A percentile compares a stretch with the other conserved stretches of the same genome.
Conservation (phyloP, 1,284 basidiomycete species). For the Cutaneotrichosporon sp. region DNA sequence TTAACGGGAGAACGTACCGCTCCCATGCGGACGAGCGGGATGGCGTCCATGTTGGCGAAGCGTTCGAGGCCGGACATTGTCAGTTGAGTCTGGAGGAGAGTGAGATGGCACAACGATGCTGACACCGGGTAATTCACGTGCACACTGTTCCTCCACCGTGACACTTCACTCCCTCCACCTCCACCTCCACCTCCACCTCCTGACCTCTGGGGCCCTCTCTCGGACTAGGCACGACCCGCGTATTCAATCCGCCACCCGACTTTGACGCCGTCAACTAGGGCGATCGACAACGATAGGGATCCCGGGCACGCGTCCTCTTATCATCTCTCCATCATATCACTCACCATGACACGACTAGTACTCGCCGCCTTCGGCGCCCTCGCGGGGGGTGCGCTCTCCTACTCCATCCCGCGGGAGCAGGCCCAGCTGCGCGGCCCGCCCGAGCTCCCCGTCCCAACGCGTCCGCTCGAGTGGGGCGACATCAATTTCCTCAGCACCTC, state of each 20-base stretch:
- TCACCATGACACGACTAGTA: not conserved
- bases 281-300: not conserved
- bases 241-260: conserved; percentile 2
- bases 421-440: conserved; percentile 1
- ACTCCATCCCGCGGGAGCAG: not conserved
- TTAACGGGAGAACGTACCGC: conserved; percentile 25
- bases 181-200: too few relatives aligned
- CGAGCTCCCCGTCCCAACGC: conserved; percentile 39
- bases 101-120: not conserved
- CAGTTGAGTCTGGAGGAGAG: not conserved
- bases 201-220: not conserved
- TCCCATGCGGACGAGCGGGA: conserved; percentile 34
- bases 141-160: not conserved
- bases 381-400: not conserved
- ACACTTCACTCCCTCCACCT: not conserved
- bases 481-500: conserved; percentile 53
- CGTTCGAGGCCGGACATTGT: conserved; percentile 30
- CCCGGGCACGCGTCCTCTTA: not conserved
- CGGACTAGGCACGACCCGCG: not conserved
- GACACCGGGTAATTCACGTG: not conserved
- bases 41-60: conserved; percentile 36
- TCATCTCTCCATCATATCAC: not conserved
- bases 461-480: conserved; percentile 49
- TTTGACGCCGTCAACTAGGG: too few relatives aligned
- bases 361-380: not conserved